Conservation (phyloP, 768 basidiomycete species). For the Trametes sanguinea region DNA sequence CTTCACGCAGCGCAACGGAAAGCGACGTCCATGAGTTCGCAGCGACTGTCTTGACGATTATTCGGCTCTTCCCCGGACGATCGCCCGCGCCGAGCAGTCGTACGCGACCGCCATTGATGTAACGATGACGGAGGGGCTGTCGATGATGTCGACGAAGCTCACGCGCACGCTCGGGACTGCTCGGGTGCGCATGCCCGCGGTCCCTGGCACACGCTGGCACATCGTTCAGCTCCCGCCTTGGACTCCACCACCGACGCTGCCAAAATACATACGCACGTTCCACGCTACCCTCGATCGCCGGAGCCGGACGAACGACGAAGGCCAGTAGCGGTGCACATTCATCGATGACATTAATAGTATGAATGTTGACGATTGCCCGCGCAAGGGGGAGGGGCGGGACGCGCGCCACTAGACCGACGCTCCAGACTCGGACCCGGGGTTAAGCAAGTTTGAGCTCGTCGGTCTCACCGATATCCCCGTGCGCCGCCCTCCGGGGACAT, state of each 20-base stretch:
- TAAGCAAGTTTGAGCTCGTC: neutral
- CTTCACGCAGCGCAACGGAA: neutral
- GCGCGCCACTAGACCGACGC: neutral
- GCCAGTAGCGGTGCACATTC: neutral
- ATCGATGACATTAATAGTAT: no score
- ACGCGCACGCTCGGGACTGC: neutral
- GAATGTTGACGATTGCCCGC: no score
- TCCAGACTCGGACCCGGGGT: neutral
- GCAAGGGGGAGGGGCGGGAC: no score
- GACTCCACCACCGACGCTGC: slow-evolving; percentile 12
- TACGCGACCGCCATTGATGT: slow-evolving; percentile 1
- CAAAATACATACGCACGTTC: neutral
- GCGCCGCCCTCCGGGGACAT: no score
- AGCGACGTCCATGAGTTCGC: no score
- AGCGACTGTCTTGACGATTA: no score
- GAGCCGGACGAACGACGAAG: neutral
- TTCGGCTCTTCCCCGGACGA: no score
- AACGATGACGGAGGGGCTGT: slow-evolving; percentile 3
- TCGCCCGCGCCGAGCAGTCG: neutral
- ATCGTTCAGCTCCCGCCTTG: slow-evolving; percentile 8
- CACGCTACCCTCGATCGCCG: slow-evolving; percentile 5
- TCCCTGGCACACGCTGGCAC: neutral
- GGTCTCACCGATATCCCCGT: slow-evolving; percentile 1
- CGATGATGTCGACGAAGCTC: neutral
- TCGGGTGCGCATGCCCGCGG: neutral